These are phyloP conservation scores for Casuarina glauca DNA, from an alignment of 306 rosid species.

Conservation along the genomic window DNA sequence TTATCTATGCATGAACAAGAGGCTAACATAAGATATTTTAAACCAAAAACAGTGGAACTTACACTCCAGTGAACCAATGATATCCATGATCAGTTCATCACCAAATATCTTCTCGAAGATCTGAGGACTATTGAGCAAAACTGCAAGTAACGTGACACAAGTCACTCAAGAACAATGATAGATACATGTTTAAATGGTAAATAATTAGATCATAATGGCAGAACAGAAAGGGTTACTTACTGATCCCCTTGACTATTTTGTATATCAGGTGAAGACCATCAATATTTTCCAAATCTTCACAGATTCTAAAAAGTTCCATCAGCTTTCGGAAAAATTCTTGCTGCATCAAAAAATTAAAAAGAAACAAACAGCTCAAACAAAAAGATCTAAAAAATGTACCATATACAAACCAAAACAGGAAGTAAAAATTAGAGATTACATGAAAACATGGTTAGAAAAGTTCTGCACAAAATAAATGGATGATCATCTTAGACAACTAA, in stretches of 20 bases:
- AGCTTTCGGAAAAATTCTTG: conserved; percentile 84
- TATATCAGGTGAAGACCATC: conserved; percentile 91
- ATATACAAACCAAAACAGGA: not conserved
- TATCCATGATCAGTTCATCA: conserved; percentile 81
- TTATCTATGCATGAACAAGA: not conserved
- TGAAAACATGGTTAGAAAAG: not conserved
- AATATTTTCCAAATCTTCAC: conserved; percentile 75
- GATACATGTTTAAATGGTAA: conserved; percentile 1
- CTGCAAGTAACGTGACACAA: conserved; percentile 47
- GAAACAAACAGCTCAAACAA: conserved; percentile 7
- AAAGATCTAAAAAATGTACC: not conserved
- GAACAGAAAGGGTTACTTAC: conserved; percentile 53
- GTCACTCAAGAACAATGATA: conserved; percentile 16
- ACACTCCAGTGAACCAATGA: conserved; percentile 93
- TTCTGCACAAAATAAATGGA: not conserved
- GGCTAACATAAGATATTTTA: conserved; percentile 16
- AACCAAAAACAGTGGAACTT: conserved; percentile 40
- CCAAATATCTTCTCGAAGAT: conserved; percentile 84
- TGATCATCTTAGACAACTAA: not conserved
- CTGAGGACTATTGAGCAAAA: conserved; percentile 76
- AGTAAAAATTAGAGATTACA: conserved; percentile 13
- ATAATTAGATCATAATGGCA: conserved; percentile 19
- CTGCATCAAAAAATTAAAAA: conserved; percentile 43
- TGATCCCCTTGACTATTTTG: conserved; percentile 88
- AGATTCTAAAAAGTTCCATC: conserved; percentile 66